Evolutionary conservation across 2,329 filamentous ascomycete genomes (phyloP).

Genomic region (Alternaria ventricosa): DNA sequence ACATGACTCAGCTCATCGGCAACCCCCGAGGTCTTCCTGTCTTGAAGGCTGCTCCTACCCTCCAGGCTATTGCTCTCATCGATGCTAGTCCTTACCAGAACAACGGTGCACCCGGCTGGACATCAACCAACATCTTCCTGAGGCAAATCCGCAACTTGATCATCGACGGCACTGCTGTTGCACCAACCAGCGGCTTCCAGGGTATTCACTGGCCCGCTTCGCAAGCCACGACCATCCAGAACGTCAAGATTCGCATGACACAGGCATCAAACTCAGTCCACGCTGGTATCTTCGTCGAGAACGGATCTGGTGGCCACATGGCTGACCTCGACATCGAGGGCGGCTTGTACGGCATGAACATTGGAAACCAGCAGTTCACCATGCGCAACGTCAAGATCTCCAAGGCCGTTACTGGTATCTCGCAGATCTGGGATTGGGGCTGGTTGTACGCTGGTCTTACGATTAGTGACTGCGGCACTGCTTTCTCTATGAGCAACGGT

Average conservation of each 20-base stretch:
- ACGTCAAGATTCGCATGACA: conserved; percentile 54
- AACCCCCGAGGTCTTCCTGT: conserved; percentile 64
- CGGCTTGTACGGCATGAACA: conserved; percentile 51
- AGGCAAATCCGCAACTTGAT: conserved; percentile 71
- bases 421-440: conserved; percentile 67
- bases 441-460: conserved; percentile 61
- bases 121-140: conserved; percentile 68
- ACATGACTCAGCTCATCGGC: conserved; percentile 68
- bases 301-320: conserved; percentile 55
- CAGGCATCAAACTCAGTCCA: conserved; percentile 54
- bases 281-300: conserved; percentile 57
- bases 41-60: conserved; percentile 61
- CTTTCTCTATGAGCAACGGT: conserved; percentile 57
- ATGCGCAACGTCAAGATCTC: conserved; percentile 64
- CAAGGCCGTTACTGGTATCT: conserved; percentile 60
- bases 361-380: conserved; percentile 63
- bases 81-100: conserved; percentile 62
- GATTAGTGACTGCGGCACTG: conserved; percentile 62
- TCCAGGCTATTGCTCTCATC: conserved; percentile 64
- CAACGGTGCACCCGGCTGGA: conserved; percentile 51
- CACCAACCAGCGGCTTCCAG: conserved; percentile 54
- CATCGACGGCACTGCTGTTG: conserved; percentile 62
- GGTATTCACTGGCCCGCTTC: conserved; percentile 58
- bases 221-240: conserved; percentile 56
- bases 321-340: conserved; percentile 55